A percentile compares a stretch with the other conserved stretches of the same genome.
These are phyloP conservation scores for Cladosporium cucumerinum DNA, from an alignment of 2,329 filamentous ascomycete species.

Conservation along the genomic window DNA sequence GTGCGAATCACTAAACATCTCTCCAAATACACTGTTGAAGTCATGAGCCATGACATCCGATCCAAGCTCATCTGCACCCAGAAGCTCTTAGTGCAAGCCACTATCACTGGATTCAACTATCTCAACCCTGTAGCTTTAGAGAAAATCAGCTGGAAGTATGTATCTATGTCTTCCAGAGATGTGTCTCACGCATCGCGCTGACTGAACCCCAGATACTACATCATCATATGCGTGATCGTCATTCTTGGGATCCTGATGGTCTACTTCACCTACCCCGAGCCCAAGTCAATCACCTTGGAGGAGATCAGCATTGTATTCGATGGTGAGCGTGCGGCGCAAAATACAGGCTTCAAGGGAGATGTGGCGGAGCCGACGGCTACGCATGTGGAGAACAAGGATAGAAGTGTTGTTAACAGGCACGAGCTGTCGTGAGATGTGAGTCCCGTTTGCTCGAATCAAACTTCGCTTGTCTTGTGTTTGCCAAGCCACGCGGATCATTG, in stretches of 20 bases:
- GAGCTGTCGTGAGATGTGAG: slow-evolving; percentile 1
- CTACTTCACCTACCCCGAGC: slow-evolving; percentile 36
- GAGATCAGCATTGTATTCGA: slow-evolving; percentile 20
- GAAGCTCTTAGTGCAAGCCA: slow-evolving; percentile 40
- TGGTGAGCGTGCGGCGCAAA: slow-evolving; percentile 16
- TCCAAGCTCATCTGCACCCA: slow-evolving; percentile 40
- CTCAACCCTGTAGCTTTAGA: slow-evolving; percentile 19
- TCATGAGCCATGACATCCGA: slow-evolving; percentile 42
- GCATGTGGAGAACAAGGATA: slow-evolving; percentile 1
- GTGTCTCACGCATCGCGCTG: not conserved
- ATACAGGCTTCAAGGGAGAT: slow-evolving; percentile 1
- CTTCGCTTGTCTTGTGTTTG: not conserved
- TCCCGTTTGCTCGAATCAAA: not conserved
- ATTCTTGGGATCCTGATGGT: slow-evolving; percentile 28
- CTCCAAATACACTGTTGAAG: slow-evolving; percentile 39
- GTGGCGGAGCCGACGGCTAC: not conserved
- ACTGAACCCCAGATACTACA: slow-evolving; percentile 18
- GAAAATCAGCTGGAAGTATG: slow-evolving; percentile 19
- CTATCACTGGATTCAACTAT: slow-evolving; percentile 38
- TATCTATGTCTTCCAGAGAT: not conserved
- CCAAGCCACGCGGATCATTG: too few relatives aligned
- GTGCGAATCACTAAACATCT: not conserved
- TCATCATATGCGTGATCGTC: slow-evolving; percentile 25
- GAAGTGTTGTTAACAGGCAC: not conserved
- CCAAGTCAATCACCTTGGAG: slow-evolving; percentile 22